Evolutionary conservation across 768 basidiomycete species (phyloP).

Genomic region (Mycena vitilis): DNA sequence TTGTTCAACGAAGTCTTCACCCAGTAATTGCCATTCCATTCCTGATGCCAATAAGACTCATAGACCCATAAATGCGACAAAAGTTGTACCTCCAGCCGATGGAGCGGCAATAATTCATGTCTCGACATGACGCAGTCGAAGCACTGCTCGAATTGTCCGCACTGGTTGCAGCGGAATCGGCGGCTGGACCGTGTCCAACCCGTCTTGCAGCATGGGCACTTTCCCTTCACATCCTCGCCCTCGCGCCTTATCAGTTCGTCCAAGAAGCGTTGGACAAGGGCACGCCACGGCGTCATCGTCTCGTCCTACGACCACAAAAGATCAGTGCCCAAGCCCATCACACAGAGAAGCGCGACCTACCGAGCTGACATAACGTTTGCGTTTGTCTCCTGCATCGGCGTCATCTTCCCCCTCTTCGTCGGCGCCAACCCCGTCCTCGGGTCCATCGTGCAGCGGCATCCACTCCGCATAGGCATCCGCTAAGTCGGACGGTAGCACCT

Average conservation of each 20-base stretch:
- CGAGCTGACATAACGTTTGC: constrained; percentile 10
- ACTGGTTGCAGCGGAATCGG: constrained; percentile 1
- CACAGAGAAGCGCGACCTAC: background rate
- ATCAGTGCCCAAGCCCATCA: background rate
- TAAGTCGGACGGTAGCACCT: background rate
- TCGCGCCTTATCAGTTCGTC: constrained; percentile 20
- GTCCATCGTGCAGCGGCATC: constrained; percentile 2
- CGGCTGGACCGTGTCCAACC: background rate
- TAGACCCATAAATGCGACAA: background rate
- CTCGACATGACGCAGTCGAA: background rate
- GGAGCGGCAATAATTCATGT: constrained; percentile 1
- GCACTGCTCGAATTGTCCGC: constrained; percentile 16
- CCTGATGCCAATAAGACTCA: background rate
- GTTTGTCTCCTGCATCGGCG: background rate
- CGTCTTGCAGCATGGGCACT: background rate
- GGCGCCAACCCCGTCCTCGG: background rate
- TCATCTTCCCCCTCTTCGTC: background rate
- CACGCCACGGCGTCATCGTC: constrained; percentile 17
- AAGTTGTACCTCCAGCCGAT: background rate
- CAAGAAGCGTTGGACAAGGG: background rate
- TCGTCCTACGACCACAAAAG: background rate
- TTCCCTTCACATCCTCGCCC: background rate
- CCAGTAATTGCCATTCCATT: constrained; percentile 21
- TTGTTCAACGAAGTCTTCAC: background rate
- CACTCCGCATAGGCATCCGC: background rate